phyloP scores from a whole-genome alignment of 1,284 basidiomycete genomes.

The Bjerkandera adusta region DNA sequence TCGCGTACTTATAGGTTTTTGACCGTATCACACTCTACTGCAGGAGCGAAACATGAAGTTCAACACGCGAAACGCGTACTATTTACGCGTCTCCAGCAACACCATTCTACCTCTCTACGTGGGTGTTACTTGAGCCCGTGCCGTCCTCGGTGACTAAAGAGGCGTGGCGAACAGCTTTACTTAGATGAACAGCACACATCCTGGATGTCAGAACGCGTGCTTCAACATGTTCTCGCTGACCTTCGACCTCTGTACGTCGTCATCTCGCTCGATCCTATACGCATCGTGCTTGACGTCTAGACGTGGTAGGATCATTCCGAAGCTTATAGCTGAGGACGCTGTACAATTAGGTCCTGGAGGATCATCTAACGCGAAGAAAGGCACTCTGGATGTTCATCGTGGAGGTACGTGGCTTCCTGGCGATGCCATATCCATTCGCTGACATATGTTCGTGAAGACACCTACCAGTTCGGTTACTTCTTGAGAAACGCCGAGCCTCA shows the following conservation, averaged over 20 bases:
- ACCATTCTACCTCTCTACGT: conserved; percentile 72
- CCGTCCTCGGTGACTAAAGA: too few relatives aligned
- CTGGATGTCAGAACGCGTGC: conserved; percentile 75
- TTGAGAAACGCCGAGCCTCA: conserved; percentile 74
- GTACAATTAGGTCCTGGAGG: conserved; percentile 37
- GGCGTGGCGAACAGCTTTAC: conserved; percentile 51
- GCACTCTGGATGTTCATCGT: conserved; percentile 67
- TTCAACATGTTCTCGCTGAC: conserved; percentile 72
- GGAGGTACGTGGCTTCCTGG: conserved; percentile 50
- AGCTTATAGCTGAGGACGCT: conserved; percentile 59
- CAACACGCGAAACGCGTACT: conserved; percentile 62
- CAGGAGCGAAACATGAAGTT: conserved; percentile 32
- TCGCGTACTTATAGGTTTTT: too few relatives aligned
- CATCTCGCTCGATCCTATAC: neutral
- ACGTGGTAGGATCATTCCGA: conserved; percentile 55
- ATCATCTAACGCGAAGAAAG: conserved; percentile 48
- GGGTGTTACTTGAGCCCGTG: conserved; percentile 19
- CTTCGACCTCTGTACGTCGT: conserved; percentile 59
- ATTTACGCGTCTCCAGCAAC: conserved; percentile 64
- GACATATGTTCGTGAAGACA: conserved; percentile 41
- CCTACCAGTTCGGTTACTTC: conserved; percentile 81
- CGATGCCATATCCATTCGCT: neutral
- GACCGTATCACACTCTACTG: too few relatives aligned
- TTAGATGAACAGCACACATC: conserved; percentile 74
- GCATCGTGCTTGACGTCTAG: neutral